A percentile compares a stretch with the other conserved stretches of the same genome.
These are phyloP conservation scores for Xylaria sp. DNA, from an alignment of 2,329 filamentous ascomycete genomes.

Conservation along the genomic window DNA sequence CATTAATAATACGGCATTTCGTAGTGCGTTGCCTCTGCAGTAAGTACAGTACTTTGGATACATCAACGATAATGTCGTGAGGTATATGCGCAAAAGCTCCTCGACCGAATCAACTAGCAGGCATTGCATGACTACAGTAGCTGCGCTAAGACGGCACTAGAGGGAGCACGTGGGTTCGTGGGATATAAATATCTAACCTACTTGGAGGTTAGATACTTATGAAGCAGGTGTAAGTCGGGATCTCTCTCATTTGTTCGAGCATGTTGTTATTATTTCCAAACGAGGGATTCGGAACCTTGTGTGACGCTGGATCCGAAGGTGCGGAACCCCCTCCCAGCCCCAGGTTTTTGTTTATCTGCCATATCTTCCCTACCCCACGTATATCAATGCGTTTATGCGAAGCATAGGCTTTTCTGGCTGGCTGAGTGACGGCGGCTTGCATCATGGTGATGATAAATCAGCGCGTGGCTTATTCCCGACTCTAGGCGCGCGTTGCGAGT, in stretches of 20 bases:
- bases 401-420: not conserved
- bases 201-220: too few relatives aligned
- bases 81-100: not conserved
- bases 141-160: not conserved
- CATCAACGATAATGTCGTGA: not conserved
- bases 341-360: not conserved
- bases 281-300: conserved; percentile 21
- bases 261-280: not conserved
- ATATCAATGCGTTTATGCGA: not conserved
- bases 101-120: conserved; percentile 11
- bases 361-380: not conserved
- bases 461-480: not conserved
- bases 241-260: too few relatives aligned
- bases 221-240: too few relatives aligned
- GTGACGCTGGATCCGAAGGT: conserved; percentile 12
- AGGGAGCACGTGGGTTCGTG: not conserved
- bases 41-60: conserved; percentile 1
- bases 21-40: too few relatives aligned
- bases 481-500: not conserved
- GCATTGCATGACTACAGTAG: not conserved
- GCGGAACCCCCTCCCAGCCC: conserved; percentile 12
- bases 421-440: not conserved
- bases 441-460: not conserved
- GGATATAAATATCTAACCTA: conserved; percentile 11
- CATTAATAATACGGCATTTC: too few relatives aligned